A percentile compares a stretch with the other conserved stretches of the same genome.
Evolutionary conservation across 164 flowering plant species (phyloP).

Genomic region (Dillenia suffruticosa): DNA sequence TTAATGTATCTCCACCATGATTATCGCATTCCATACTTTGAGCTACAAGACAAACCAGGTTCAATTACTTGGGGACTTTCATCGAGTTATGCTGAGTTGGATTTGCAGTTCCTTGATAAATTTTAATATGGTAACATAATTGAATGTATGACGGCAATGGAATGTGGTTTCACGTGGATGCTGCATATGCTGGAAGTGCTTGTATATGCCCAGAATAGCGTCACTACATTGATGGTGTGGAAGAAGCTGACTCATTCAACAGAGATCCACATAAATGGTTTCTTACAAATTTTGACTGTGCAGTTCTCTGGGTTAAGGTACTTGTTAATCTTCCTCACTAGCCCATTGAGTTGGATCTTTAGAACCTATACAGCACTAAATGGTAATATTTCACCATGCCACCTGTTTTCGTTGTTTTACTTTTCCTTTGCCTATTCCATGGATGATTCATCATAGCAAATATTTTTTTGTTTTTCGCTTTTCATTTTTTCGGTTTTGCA

Average conservation of each 20-base stretch:
- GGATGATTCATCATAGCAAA: too few relatives aligned
- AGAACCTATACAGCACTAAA: neutral
- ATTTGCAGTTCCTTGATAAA: too few relatives aligned
- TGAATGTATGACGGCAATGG: conserved; percentile 34
- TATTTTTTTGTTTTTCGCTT: too few relatives aligned
- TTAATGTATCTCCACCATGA: too few relatives aligned
- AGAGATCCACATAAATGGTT: conserved; percentile 98
- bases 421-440: too few relatives aligned
- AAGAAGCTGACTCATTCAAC: conserved; percentile 85
- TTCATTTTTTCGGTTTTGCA: too few relatives aligned
- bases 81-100: too few relatives aligned
- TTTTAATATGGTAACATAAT: too few relatives aligned
- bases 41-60: too few relatives aligned
- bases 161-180: conserved; percentile 92
- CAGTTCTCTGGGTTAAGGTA: conserved; percentile 89
- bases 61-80: too few relatives aligned
- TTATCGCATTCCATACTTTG: too few relatives aligned
- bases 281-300: conserved; percentile 89
- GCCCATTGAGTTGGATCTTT: too few relatives aligned
- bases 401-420: neutral
- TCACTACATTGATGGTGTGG: conserved; percentile 77
- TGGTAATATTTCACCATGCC: neutral
- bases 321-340: neutral
- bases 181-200: conserved; percentile 99
- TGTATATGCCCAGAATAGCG: conserved; percentile 93